Evolutionary conservation across 257 asterid genomes (phyloP), one percentile per base, ranked within the genome.

Genomic region (Sherardia arvensis): DNA sequence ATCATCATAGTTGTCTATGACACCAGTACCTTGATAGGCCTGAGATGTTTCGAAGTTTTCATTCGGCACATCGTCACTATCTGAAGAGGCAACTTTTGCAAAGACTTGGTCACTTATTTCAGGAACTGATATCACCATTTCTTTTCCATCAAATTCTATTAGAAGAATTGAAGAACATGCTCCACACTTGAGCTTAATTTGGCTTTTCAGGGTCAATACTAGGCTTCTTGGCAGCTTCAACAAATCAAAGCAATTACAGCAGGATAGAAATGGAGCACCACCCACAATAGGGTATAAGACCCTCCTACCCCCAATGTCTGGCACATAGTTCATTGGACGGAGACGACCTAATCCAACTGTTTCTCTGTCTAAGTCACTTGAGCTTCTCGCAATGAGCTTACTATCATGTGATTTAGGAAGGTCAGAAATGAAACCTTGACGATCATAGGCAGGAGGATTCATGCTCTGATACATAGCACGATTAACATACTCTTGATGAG

Each of bases 191-290:
- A 87, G 54, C 76, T 71, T 80, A 71, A 78, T 79, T 45, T 63
- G 74, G n/a, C 20, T 74, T 77, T 85, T 81, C 64, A 56, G 85
- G 26, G 30, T 66, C 4, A 81, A 73, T 49, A 79, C 66, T 71
- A 71, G 77, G 73, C 79, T 87, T 69, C 72, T 80, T 20, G 91
- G 79, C 40, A 92, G 71, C 68, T 72, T 87, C 77, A 92, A 80
- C 58, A 87, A 36, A 87, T 85, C 96, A 58, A 79, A 89, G 87
- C 99, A 92, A 69, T 77, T 83, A 66, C 79, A 78, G 80, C 99
- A 92, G n/a, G 91, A 74, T 69, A 89, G 64, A 27, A 89, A 82
- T 4, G 99, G 99, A 60, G 99, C 94, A 45, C 96, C 99, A 51
- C 99, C 97, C 30, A 90, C 87, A 51, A 92, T 63, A 33, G 99